Evolutionary conservation across 345 rosid genomes (phyloP), one percentile per base, ranked within the genome.

Genomic region (Eucalyptus erythrocorys): DNA sequence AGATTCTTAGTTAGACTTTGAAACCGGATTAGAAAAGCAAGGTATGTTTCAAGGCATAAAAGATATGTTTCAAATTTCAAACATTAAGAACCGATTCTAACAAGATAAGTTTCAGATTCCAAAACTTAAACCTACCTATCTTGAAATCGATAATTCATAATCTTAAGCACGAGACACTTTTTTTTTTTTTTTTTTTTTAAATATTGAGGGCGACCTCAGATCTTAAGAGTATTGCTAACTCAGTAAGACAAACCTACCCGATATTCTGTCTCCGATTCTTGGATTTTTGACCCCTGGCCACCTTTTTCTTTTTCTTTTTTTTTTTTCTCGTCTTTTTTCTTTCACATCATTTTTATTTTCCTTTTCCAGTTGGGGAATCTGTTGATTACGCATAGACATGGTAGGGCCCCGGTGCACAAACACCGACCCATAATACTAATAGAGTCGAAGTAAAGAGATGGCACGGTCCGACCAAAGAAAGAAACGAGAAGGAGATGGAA

Each of bases 101-200:
- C 57, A 51, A 51, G 24, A 9, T 51, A 51, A 7, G 57, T 21
- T 51, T 1, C 1, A 4, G 0, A 55, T 55, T 55, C 6, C 13
- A 24, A 0, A 55, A 8, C 61, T 9, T 6, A 1, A 10, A 4
- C 30, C 6, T 55, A 55, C 61, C 5, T 2, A 55, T 24, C 0
- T 5, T 4, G 5, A 10, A 55, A 55, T 2, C 6, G 3, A 55
- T 24, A 5, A 9, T 8, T 10, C 30, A 8, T 24, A 55, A 55
- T 55, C 3, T 55, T 24, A 10, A 55, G 61, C 30, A 24, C 1
- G 1, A 55, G 5, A 55, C 30, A 55, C 13, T 24, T 55, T 17
- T 55, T 24, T 11, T 53, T 53, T 21, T 5, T 16, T 0, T 6
- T 50, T 50, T 17, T 50, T 16, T n/a, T n/a, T n/a, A n/a, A 16